Conservation (phyloP, 2,329 filamentous ascomycete species). For the Fusarium scirpi region DNA sequence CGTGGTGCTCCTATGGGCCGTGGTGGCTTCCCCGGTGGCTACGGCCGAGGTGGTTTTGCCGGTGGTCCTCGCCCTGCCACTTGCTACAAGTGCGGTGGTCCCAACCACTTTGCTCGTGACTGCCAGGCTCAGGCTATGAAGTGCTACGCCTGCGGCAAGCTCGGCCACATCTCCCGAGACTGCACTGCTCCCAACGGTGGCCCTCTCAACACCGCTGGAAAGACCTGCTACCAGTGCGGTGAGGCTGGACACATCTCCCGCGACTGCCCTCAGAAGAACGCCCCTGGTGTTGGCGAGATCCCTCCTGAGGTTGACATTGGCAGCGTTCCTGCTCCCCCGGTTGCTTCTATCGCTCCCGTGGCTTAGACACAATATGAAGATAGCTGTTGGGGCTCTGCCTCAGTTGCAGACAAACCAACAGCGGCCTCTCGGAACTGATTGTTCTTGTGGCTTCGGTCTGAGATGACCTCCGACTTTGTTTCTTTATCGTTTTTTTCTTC, state of each 20-base stretch:
- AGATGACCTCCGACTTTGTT: slow-evolving; percentile 36
- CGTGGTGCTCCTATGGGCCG: slow-evolving; percentile 76
- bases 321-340: slow-evolving; percentile 57
- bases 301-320: slow-evolving; percentile 58
- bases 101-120: slow-evolving; percentile 98
- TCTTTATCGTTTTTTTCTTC: slow-evolving; percentile 39
- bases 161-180: slow-evolving; percentile 92
- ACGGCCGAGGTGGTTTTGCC: slow-evolving; percentile 79
- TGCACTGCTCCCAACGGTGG: slow-evolving; percentile 98
- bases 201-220: slow-evolving; percentile 93
- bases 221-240: slow-evolving; percentile 98
- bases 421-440: slow-evolving; percentile 19
- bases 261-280: slow-evolving; percentile 84
- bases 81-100: slow-evolving; percentile 82
- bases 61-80: slow-evolving; percentile 76
- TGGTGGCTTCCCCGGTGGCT: slow-evolving; percentile 73
- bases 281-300: slow-evolving; percentile 60
- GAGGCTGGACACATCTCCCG: slow-evolving; percentile 96
- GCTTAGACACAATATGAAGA: slow-evolving; percentile 48
- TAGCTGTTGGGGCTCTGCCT: slow-evolving; percentile 23
- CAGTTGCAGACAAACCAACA: slow-evolving; percentile 20
- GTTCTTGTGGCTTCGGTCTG: slow-evolving; percentile 15
- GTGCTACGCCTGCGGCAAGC: slow-evolving; percentile 96
- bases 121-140: slow-evolving; percentile 99
- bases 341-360: slow-evolving; percentile 60